Percentiles rank a stretch among this genome's conserved stretches.
These are phyloP conservation scores for Acidiella bohemica DNA, from an alignment of 495 filamentous ascomycete species.

Conservation along the genomic window DNA sequence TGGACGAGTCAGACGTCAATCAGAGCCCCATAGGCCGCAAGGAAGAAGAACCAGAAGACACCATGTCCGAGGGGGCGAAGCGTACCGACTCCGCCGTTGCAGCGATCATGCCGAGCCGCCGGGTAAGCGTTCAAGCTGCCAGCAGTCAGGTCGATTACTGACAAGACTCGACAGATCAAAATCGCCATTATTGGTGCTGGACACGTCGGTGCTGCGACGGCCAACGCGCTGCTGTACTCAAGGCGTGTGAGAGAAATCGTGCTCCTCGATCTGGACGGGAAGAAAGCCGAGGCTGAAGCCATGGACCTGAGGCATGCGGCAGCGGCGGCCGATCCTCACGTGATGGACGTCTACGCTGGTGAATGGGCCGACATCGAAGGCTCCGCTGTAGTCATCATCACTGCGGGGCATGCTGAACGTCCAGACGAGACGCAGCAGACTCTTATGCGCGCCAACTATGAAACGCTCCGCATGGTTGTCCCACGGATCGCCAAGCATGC, in stretches of 20 bases:
- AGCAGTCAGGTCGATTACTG: too few relatives aligned
- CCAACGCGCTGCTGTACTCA: neutral
- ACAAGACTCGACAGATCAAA: too few relatives aligned
- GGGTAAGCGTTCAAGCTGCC: too few relatives aligned
- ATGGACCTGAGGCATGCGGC: neutral
- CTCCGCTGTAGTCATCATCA: neutral
- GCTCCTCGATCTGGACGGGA: neutral
- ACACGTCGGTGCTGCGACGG: neutral
- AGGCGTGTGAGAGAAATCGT: neutral
- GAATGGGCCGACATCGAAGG: neutral
- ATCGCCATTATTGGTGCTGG: neutral
- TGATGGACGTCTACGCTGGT: neutral
- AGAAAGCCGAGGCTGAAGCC: neutral
- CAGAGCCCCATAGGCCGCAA: too few relatives aligned
- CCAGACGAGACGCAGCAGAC: neutral
- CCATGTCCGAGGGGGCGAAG: too few relatives aligned
- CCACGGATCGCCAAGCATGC: neutral
- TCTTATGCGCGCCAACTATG: neutral
- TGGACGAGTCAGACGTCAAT: too few relatives aligned
- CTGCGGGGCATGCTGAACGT: neutral
- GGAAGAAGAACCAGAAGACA: too few relatives aligned
- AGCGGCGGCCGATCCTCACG: neutral
- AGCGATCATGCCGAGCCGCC: too few relatives aligned
- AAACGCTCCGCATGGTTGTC: neutral
- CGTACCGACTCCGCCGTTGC: too few relatives aligned